Conservation (phyloP, 2,329 filamentous ascomycete species). For the Trematosphaeria pertusa region DNA sequence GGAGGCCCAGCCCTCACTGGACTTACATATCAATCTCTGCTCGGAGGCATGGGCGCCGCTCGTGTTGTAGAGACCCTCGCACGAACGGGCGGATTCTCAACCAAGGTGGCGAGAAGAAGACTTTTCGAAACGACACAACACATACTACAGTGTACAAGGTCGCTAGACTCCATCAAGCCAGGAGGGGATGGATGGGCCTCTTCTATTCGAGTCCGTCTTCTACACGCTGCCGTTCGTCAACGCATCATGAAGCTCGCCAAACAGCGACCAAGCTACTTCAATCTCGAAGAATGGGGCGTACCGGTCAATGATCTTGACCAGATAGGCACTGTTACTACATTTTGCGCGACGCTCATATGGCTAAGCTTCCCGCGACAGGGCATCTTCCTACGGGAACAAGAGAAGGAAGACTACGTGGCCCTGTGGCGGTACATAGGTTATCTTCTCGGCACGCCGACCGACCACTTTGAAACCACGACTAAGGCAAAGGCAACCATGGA, state of each 20-base stretch:
- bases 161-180: conserved; percentile 70
- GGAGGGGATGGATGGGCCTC: conserved; percentile 71
- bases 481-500: conserved; percentile 71
- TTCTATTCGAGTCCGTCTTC: conserved; percentile 70
- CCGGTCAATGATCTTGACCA: conserved; percentile 80
- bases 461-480: conserved; percentile 62
- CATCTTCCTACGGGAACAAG: conserved; percentile 66
- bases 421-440: conserved; percentile 79
- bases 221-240: conserved; percentile 72
- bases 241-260: conserved; percentile 67
- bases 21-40: conserved; percentile 69
- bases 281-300: conserved; percentile 64
- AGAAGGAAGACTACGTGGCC: conserved; percentile 73
- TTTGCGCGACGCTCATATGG: conserved; percentile 73
- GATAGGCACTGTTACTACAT: conserved; percentile 74
- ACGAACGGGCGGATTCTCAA: conserved; percentile 76
- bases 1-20: conserved; percentile 70
- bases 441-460: conserved; percentile 72
- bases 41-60: conserved; percentile 75
- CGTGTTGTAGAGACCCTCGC: conserved; percentile 77
- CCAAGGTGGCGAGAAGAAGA: conserved; percentile 69
- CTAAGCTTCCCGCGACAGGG: conserved; percentile 75
- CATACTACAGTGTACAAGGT: conserved; percentile 73
- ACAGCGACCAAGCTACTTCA: conserved; percentile 68
- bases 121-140: conserved; percentile 78